Base-by-base conservation (phyloP, 192 early-diverging fungal genomes). In the Backusella australiensis region DNA sequence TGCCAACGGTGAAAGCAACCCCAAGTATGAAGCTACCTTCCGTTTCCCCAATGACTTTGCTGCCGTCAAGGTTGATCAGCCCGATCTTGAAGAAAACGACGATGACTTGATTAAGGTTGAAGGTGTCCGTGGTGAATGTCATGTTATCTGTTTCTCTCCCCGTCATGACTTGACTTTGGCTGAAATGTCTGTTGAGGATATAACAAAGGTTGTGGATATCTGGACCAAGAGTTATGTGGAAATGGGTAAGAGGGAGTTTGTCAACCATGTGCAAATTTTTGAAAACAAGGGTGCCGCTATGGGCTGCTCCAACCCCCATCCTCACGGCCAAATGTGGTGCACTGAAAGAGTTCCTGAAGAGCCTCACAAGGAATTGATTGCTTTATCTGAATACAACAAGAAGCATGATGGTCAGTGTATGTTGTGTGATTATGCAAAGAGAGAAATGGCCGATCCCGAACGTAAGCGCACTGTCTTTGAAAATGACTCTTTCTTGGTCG, bases 221-320 rank as follows among this genome's bases (percentile, higher is more conserved):
- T 99, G 97, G 96, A 90, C 89, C 63, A 32, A 81, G 26, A 81
- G 89, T 21, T 92, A 92, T 72, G 66, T 78, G 6, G 79, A 87
- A 6, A 80, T 96, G 34, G 80, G 85, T 7, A 67, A 80, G 7
- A 71, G 87, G 19, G 79, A 84, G 1, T 78, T 75, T 53, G 88
- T 99, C 73, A 85, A 86, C 38, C 92, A 99, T 77, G 92, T 96
- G 42, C 96, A 98, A 86, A 86, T 99, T 53, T 99, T 99, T 88
- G 97, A 99, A 76, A 99, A 99, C 87, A 99, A 99, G 86, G 97
- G 97, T 19, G 84, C 92, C 0, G 87, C 90, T 68, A 98, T 99
- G 97, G 97, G 97, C n/a, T 99, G 97, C 83, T 96, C 95, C 38
- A 97, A 96, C 80, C 96, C 97, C 23, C 97, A 99, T 80, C 96